phyloP scores from a whole-genome alignment of 768 basidiomycete species.

The Saitozyma sp. region DNA sequence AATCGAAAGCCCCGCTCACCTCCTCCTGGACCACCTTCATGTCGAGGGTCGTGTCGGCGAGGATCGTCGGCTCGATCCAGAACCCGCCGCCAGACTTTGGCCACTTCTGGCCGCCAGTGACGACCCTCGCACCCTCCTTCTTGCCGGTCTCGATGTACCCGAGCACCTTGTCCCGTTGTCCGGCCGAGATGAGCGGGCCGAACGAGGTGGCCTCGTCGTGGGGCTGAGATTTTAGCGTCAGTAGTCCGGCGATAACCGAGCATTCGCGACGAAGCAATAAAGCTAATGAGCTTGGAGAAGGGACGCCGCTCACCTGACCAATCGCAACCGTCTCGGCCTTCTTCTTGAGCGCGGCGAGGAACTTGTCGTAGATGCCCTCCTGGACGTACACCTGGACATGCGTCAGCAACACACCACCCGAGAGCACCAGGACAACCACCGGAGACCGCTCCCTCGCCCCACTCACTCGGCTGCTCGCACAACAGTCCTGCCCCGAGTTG shows the following conservation, averaged over 20 bases:
- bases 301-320: conserved; percentile 32
- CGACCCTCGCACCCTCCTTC: conserved; percentile 67
- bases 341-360: conserved; percentile 56
- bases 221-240: conserved; percentile 24
- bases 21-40: conserved; percentile 82
- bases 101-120: conserved; percentile 68
- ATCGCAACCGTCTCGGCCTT: conserved; percentile 45
- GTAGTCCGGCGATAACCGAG: no score
- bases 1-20: conserved; percentile 43
- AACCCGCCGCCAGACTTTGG: conserved; percentile 64
- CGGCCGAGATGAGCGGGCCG: conserved; percentile 48
- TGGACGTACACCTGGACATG: conserved; percentile 64
- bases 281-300: background rate
- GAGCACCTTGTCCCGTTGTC: conserved; percentile 59
- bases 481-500: conserved; percentile 78
- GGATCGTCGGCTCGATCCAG: conserved; percentile 83
- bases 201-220: conserved; percentile 48
- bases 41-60: conserved; percentile 64
- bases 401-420: background rate
- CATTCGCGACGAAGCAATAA: no score
- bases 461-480: conserved; percentile 69
- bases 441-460: background rate
- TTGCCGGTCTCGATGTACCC: conserved; percentile 75
- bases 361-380: conserved; percentile 73
- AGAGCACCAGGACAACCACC: background rate